Base-by-base conservation (phyloP, 768 basidiomycete species). In the Psilocybe cyanescens region DNA sequence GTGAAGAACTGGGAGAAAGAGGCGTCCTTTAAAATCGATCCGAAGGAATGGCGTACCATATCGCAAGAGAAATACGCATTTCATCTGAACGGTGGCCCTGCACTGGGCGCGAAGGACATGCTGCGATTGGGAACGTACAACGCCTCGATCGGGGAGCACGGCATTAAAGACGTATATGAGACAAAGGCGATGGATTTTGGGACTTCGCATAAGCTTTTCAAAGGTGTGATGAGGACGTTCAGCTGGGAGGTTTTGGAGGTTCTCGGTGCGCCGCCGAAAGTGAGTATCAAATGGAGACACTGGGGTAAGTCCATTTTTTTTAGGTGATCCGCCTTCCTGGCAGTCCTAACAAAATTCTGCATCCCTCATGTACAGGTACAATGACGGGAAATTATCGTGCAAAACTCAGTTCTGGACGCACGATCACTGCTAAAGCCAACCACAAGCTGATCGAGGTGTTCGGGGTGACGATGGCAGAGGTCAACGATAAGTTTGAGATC, bases 1-100 rank as follows among this genome's bases (percentile, higher is more conserved):
- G 62, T 63, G 24, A 63, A 63, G 54, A 63, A 63, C 58, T 63
- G 62, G 62, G 62, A 63, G 47, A 63, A 63, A 24, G 62, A 63
- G 35, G 62, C 62, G 3, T 59, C 62, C 2, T 59, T 55, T 37
- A 63, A 63, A 37, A 30, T 52, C 53, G 33, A 63, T 33, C 24
- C 62, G 3, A 55, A 39, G 17, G 53, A 63, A 52, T 63, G 62
- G 62, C 62, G 62, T 30, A 63, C 62, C 9, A 63, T 63, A 5
- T 59, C 62, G 1, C 45, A 63, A n/a, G 58, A 55, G 12, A 56
- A 63, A 29, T 63, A 63, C 39, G 53, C 35, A 9, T 59, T 63
- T 35, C 41, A 57, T 39, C 30, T 63, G 53, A 63, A 63, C 58
- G 62, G 58, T 35, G 62, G 62, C 14, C 62, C 57, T 8, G 39